phyloP scores from a whole-genome alignment of 352 stramenopile genomes.

The Pythium graminicola region DNA sequence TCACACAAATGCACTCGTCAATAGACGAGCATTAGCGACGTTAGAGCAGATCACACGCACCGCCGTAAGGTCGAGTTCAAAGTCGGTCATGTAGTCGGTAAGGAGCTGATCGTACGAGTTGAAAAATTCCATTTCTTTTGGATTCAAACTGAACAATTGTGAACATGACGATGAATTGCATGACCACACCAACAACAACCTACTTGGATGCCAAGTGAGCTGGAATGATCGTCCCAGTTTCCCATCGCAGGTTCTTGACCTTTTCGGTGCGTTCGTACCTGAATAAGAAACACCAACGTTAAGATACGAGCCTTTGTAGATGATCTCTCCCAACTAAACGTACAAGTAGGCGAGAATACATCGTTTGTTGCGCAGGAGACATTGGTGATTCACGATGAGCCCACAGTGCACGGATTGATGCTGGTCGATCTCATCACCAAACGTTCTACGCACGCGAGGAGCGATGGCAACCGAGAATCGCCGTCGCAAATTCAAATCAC shows the following conservation, averaged over 20 bases:
- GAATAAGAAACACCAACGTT: background rate
- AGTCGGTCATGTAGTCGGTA: conserved; percentile 86
- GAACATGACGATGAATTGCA: background rate
- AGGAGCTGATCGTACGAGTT: conserved; percentile 88
- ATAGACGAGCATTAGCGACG: background rate
- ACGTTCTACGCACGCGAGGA: conserved; percentile 36
- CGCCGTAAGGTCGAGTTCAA: conserved; percentile 81
- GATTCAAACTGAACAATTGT: conserved; percentile 58
- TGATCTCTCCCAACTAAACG: too few relatives aligned
- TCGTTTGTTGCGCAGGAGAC: conserved; percentile 87
- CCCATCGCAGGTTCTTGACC: conserved; percentile 87
- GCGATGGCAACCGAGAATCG: background rate
- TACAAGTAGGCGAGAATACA: conserved; percentile 84
- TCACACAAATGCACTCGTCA: background rate
- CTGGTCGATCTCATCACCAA: conserved; percentile 55
- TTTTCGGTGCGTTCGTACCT: conserved; percentile 77
- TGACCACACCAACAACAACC: conserved; percentile 9
- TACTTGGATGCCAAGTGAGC: conserved; percentile 64
- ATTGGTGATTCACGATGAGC: conserved; percentile 87
- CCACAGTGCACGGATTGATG: conserved; percentile 60
- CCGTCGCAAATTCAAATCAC: background rate
- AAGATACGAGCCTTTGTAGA: too few relatives aligned
- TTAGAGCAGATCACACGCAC: conserved; percentile 24
- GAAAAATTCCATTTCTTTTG: conserved; percentile 86
- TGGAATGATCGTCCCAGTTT: conserved; percentile 86